Base-by-base conservation (phyloP, 73 alveolate genomes). In the Paramecium sonneborni region DNA sequence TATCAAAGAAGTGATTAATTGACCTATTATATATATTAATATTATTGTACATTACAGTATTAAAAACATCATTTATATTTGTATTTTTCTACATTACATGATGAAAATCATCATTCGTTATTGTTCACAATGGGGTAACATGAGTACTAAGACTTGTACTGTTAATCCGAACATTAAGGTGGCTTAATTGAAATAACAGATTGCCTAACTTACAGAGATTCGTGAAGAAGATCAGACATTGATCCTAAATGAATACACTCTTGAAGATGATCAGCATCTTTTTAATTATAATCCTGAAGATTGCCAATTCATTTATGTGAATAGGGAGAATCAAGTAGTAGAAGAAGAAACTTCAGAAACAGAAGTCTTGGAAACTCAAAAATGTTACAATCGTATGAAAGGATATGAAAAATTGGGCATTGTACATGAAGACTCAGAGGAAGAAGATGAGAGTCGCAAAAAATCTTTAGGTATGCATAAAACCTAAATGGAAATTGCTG, bases 101-200 rank as follows among this genome's bases (percentile, higher is more conserved):
- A 79, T 79, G 90, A 79, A 46, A 44, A 79, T 79, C 41, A 79
- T 79, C 55, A 44, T 79, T 23, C 69, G 90, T 37, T 79, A 43
- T 79, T 79, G 43, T 44, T 39, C 69, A 1, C n/a, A 79, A 38
- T 79, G 90, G 90, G 90, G 90, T 37, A 79, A 79, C 55, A 79
- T 79, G 90, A 30, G 62, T 39, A 79, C 90, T 10, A 79, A 79
- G 41, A 26, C 72, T 5, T 30, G 44, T 14, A 38, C 41, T 0
- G 52, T 79, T 0, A 38, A 15, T 79, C 48, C 41, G 1, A 41
- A 79, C 15, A 30, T 23, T n/a, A 30, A 23, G 26, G 72, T 79
- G 72, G 41, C 69, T 6, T 7, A 79, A 41, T 44, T 79, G 44
- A 79, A 79, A 46, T 20, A 79, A 9, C 24, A 79, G 30, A 62